Conservation (phyloP, 176 grass and related monocot genomes). For the Alopecurus myosuroides region DNA sequence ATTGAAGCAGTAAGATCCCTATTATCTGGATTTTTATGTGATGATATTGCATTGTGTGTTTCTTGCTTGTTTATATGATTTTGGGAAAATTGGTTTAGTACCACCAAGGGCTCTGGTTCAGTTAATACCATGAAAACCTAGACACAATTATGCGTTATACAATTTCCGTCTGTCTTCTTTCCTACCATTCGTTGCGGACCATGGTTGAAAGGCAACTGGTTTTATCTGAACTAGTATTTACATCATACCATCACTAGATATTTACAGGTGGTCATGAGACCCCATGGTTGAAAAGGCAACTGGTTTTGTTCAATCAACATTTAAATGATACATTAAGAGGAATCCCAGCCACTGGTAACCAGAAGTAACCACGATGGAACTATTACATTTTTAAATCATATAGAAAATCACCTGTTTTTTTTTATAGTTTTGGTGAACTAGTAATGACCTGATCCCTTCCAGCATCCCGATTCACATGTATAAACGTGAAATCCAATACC, state of each 20-base stretch:
- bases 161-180: not conserved
- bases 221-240: not conserved
- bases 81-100: not conserved
- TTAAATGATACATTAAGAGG: not conserved
- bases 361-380: not conserved
- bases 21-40: not conserved
- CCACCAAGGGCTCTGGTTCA: not conserved
- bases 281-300: not conserved
- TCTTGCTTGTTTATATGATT: not conserved
- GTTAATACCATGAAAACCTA: not conserved
- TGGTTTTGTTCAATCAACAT: not conserved
- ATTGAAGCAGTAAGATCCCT: slow-evolving; percentile 62
- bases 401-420: not conserved
- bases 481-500: not conserved
- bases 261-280: not conserved
- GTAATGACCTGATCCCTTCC: not conserved
- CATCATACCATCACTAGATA: not conserved
- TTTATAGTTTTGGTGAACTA: not conserved
- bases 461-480: not conserved
- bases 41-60: slow-evolving; percentile 5
- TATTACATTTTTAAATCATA: not conserved
- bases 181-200: not conserved
- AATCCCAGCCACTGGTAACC: not conserved
- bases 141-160: not conserved
- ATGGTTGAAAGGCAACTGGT: not conserved